A percentile compares a stretch with the other conserved stretches of the same genome.
Evolutionary conservation across 805 yeast genomes (phyloP).

Genomic region (Blastobotrys terrestris): DNA sequence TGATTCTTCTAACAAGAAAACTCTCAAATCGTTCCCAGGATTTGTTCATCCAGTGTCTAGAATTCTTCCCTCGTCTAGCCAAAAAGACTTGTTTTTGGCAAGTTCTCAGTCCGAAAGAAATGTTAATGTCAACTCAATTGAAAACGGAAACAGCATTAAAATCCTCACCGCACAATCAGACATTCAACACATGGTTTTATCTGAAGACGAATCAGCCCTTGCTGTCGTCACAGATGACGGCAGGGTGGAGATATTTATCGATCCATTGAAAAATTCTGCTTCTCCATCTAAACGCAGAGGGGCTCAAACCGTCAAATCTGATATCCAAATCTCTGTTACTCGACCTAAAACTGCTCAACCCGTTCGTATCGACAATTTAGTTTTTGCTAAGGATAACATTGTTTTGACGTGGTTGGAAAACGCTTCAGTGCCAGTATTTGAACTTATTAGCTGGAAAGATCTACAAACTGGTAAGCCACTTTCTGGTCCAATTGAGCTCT

Average conservation of each 20-base stretch:
- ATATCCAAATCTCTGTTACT: constrained; percentile 10
- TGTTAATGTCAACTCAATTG: constrained; percentile 58
- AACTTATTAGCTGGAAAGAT: constrained; percentile 27
- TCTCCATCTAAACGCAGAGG: constrained; percentile 11
- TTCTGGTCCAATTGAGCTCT: constrained; percentile 8
- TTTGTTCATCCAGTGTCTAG: constrained; percentile 64
- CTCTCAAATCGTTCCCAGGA: constrained; percentile 57
- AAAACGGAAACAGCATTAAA: constrained; percentile 38
- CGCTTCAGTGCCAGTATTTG: constrained; percentile 29
- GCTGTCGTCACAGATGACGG: constrained; percentile 72
- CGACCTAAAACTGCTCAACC: constrained; percentile 9
- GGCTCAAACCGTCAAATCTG: constrained; percentile 10
- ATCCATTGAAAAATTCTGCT: constrained; percentile 36
- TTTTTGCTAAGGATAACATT: constrained; percentile 13
- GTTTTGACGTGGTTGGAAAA: constrained; percentile 28
- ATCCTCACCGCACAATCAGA: constrained; percentile 70
- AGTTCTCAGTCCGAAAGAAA: constrained; percentile 78
- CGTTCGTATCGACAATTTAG: constrained; percentile 13
- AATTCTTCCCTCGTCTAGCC: constrained; percentile 34
- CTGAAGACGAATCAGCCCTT: constrained; percentile 29
- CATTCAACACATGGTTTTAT: constrained; percentile 37
- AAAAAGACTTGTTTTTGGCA: constrained; percentile 48
- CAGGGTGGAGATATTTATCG: constrained; percentile 58
- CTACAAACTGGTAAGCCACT: constrained; percentile 8
- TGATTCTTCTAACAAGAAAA: constrained; percentile 33